A percentile compares a stretch with the other conserved stretches of the same genome.
Conservation (phyloP, 441 rosid species). For the Corymbia calophylla region DNA sequence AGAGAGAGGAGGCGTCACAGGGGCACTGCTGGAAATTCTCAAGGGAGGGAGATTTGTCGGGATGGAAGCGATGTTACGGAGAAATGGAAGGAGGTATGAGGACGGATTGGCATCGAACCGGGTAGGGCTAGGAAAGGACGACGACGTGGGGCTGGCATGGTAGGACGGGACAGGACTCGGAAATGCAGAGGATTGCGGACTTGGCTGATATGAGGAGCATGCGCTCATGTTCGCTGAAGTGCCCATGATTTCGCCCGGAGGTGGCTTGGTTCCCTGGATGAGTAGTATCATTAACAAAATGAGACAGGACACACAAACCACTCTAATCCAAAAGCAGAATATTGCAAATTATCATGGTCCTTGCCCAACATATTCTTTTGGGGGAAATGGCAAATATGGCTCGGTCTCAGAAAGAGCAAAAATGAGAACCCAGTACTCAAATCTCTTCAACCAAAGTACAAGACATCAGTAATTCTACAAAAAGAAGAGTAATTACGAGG, state of each 20-base stretch:
- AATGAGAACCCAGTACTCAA: not conserved
- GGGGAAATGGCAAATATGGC: not conserved
- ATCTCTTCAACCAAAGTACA: not conserved
- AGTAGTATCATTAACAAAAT: not conserved
- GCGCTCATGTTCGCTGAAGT: slow-evolving; percentile 52
- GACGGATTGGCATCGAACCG: slow-evolving; percentile 43
- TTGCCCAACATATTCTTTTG: not conserved
- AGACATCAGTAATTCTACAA: not conserved
- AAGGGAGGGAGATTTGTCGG: slow-evolving; percentile 54
- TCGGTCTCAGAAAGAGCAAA: not conserved
- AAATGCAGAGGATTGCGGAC: slow-evolving; percentile 83
- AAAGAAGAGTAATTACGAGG: not conserved
- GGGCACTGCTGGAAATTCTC: slow-evolving; percentile 68
- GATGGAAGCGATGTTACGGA: slow-evolving; percentile 46
- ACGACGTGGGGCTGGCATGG: slow-evolving; percentile 58
- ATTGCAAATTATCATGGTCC: not conserved
- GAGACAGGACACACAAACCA: not conserved
- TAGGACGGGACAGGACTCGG: slow-evolving; percentile 74
- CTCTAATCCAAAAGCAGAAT: not conserved
- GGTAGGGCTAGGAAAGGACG: slow-evolving; percentile 62
- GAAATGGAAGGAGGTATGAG: slow-evolving; percentile 48
- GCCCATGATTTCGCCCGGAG: slow-evolving; percentile 33
- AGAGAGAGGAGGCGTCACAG: slow-evolving; percentile 69
- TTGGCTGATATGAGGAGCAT: slow-evolving; percentile 74
- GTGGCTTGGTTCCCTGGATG: slow-evolving; percentile 75